Percentiles rank a stretch among this genome's conserved stretches.
phyloP scores from a whole-genome alignment of 495 filamentous ascomycete genomes.

The Symbiotaphrina buchneri region DNA sequence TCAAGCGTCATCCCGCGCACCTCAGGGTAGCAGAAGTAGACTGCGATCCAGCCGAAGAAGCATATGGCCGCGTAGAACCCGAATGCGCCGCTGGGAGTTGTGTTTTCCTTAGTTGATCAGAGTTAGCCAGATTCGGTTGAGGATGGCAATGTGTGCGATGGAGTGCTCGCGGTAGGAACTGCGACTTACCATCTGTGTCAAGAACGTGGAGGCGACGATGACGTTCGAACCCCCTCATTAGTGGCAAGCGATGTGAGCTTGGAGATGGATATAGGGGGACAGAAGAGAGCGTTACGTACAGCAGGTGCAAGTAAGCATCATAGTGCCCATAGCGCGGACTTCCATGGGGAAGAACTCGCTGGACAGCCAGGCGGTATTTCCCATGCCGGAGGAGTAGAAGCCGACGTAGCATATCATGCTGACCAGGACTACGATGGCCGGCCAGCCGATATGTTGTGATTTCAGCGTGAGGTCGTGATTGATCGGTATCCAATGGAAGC shows the following conservation, averaged over 20 bases:
- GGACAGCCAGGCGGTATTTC: slow-evolving; percentile 25
- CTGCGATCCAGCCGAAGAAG: slow-evolving; percentile 19
- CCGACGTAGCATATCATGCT: slow-evolving; percentile 24
- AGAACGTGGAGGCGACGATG: slow-evolving; percentile 27
- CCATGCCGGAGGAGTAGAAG: slow-evolving; percentile 22
- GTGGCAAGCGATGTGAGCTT: too few relatives aligned
- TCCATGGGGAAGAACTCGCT: slow-evolving; percentile 29
- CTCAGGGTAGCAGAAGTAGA: slow-evolving; percentile 28
- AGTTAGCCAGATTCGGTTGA: too few relatives aligned
- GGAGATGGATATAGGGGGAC: too few relatives aligned
- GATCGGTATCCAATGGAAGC: slow-evolving; percentile 25
- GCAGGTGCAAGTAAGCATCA: slow-evolving; percentile 25
- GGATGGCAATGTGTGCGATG: too few relatives aligned
- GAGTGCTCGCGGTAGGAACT: too few relatives aligned
- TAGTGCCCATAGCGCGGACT: slow-evolving; percentile 26
- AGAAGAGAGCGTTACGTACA: too few relatives aligned
- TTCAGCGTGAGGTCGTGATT: slow-evolving; percentile 14
- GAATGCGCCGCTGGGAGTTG: slow-evolving; percentile 24
- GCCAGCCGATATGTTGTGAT: slow-evolving; percentile 11
- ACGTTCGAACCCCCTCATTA: slow-evolving; percentile 28
- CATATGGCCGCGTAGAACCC: slow-evolving; percentile 28
- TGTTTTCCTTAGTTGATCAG: too few relatives aligned
- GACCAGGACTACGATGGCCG: slow-evolving; percentile 19
- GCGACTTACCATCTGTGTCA: slow-evolving; percentile 27
- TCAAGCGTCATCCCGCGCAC: slow-evolving; percentile 24